phyloP scores from a whole-genome alignment of 345 rosid genomes.

The Aethionema arabicum region DNA sequence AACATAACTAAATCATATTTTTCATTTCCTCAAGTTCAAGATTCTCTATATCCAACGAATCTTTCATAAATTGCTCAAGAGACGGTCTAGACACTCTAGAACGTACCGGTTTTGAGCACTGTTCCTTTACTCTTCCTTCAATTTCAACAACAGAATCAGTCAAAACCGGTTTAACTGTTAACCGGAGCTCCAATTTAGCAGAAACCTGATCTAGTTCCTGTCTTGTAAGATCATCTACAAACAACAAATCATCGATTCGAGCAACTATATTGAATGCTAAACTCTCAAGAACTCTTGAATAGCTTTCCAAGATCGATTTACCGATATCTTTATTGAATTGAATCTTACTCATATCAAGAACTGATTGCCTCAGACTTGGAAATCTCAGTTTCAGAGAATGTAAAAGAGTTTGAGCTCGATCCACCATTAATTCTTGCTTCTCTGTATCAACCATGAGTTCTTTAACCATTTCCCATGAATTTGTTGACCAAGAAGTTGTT shows the following conservation, averaged over 20 bases:
- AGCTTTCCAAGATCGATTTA: slow-evolving; percentile 91
- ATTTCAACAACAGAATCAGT: slow-evolving; percentile 54
- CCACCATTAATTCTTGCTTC: slow-evolving; percentile 79
- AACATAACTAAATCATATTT: no score
- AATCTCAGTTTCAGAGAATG: slow-evolving; percentile 84
- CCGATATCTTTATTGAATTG: slow-evolving; percentile 98
- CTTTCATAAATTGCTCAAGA: slow-evolving; percentile 37
- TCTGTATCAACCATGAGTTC: slow-evolving; percentile 87
- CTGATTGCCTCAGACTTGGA: slow-evolving; percentile 90
- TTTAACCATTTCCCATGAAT: slow-evolving; percentile 92
- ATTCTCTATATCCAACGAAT: slow-evolving; percentile 32
- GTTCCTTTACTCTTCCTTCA: slow-evolving; percentile 51
- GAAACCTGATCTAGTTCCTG: slow-evolving; percentile 67
- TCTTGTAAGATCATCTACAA: slow-evolving; percentile 79
- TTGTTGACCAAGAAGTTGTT: slow-evolving; percentile 51
- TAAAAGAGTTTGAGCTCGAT: slow-evolving; percentile 82
- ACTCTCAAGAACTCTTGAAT: slow-evolving; percentile 91
- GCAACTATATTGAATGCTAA: slow-evolving; percentile 88
- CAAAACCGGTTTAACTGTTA: slow-evolving; percentile 62
- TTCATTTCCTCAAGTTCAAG: slow-evolving; percentile 30
- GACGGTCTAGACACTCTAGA: slow-evolving; percentile 36
- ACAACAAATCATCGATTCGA: slow-evolving; percentile 82
- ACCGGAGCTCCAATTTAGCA: slow-evolving; percentile 53
- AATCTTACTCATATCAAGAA: slow-evolving; percentile 93
- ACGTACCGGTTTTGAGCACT: slow-evolving; percentile 16